These are phyloP conservation scores for Acanthamoeba triangularis DNA, from an alignment of 208 protist genomes.

Conservation along the genomic window DNA sequence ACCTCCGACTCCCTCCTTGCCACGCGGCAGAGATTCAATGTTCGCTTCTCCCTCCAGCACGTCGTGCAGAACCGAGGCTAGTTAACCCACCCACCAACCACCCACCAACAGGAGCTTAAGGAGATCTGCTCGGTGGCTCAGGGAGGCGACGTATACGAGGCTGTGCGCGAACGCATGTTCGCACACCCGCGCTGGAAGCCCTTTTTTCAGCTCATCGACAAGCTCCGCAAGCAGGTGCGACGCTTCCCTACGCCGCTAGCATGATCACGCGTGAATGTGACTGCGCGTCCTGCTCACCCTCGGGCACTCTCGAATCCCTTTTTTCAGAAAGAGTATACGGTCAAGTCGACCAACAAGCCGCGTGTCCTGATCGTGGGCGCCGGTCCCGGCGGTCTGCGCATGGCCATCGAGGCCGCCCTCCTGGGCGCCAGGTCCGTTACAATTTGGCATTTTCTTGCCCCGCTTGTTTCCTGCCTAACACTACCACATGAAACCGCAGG, in stretches of 20 bases:
- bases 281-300: no score
- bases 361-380: slow-evolving; percentile 46
- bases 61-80: neutral
- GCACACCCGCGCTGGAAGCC: slow-evolving; percentile 38
- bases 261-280: no score
- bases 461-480: no score
- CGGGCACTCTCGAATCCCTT: no score
- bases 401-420: slow-evolving; percentile 44
- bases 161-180: neutral
- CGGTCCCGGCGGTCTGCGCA: slow-evolving; percentile 31
- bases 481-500: no score
- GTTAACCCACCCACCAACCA: neutral
- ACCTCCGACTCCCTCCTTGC: slow-evolving; percentile 2
- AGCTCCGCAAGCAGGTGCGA: slow-evolving; percentile 5
- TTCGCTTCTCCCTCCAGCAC: neutral
- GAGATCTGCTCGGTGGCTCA: neutral
- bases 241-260: no score
- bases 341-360: neutral
- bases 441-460: no score
- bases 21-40: slow-evolving; percentile 25
- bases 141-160: neutral
- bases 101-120: neutral
- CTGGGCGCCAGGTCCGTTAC: neutral
- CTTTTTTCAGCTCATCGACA: slow-evolving; percentile 23
- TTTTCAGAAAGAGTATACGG: neutral